Conservation (phyloP, 148 eudicot species). For the Camellia japonica region DNA sequence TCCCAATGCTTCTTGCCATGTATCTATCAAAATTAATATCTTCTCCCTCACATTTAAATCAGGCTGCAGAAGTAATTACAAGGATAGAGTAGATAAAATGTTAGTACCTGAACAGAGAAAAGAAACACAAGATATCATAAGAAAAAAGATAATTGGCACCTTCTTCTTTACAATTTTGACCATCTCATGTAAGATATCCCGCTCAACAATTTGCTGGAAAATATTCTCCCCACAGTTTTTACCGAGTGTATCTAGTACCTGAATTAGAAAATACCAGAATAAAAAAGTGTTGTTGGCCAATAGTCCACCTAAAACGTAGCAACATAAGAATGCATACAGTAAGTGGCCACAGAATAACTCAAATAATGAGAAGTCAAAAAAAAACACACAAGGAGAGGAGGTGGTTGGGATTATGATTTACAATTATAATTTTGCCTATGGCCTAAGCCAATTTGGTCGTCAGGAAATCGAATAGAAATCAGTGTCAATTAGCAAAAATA, state of each 20-base stretch:
- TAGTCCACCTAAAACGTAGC: neutral
- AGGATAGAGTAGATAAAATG: slow-evolving; percentile 18
- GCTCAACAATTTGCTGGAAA: slow-evolving; percentile 75
- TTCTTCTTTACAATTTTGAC: slow-evolving; percentile 93
- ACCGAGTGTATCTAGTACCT: slow-evolving; percentile 90
- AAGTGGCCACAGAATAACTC: neutral
- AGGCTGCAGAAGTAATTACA: slow-evolving; percentile 51
- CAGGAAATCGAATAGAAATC: neutral
- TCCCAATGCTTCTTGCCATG: slow-evolving; percentile 94
- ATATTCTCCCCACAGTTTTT: slow-evolving; percentile 87
- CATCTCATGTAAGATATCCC: slow-evolving; percentile 92
- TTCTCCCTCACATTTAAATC: slow-evolving; percentile 81
- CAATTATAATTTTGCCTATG: neutral
- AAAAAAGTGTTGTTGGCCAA: neutral
- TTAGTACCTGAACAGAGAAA: neutral
- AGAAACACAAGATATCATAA: neutral
- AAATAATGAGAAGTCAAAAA: neutral
- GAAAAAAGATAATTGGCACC: slow-evolving; percentile 35
- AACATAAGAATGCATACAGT: neutral
- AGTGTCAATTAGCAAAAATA: neutral
- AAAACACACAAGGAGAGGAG: neutral
- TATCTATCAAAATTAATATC: slow-evolving; percentile 73
- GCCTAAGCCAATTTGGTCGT: neutral
- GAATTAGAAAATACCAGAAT: slow-evolving; percentile 17
- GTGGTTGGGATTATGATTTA: neutral